Base-by-base conservation (phyloP, 345 rosid genomes). In the Microthlaspi erraticum region DNA sequence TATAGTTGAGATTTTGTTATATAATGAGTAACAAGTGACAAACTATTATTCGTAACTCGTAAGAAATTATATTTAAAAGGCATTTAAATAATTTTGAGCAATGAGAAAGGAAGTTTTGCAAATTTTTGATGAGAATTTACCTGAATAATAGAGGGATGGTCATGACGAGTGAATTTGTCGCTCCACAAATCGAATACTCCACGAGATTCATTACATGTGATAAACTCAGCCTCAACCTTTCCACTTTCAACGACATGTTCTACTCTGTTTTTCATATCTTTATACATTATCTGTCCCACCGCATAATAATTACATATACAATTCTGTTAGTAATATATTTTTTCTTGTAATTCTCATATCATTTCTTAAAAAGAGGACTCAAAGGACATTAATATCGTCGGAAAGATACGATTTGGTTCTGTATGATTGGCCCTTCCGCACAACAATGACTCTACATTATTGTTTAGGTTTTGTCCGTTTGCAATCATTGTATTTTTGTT, bases 111-210 rank as follows among this genome's bases (percentile, higher is more conserved):
- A 26, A 26, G 29, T 26, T 26, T 26, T 26, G 29, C 29, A 26
- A 5, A 26, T 26, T 26, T 26, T 5, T 26, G 29, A 5, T 26
- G 29, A 2, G 29, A 26, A 43, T 6, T 6, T 45, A 45, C 93
- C 92, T 87, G 80, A 62, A 92, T 73, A 26, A 89, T 68, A 0
- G 92, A 34, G 2, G 93, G 94, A 64, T 92, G 98, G 48, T 85
- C 67, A 16, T 77, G 89, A 6, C 80, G 77, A 32, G 81, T 83
- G 72, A 87, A 87, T 6, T 60, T 45, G 3, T 56, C 17, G 1
- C 79, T 77, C 92, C 88, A 89, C 48, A 67, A 68, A 20, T 51
- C 34, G 46, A 84, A 82, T 17, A 77, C 78, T 4, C 51, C 41
- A 8, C 73, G 79, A 31, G 68, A 78, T 8, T 43, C 20, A 10